Evolutionary conservation across 768 basidiomycete genomes (phyloP).

Genomic region (Fistulinella prunicolor): DNA sequence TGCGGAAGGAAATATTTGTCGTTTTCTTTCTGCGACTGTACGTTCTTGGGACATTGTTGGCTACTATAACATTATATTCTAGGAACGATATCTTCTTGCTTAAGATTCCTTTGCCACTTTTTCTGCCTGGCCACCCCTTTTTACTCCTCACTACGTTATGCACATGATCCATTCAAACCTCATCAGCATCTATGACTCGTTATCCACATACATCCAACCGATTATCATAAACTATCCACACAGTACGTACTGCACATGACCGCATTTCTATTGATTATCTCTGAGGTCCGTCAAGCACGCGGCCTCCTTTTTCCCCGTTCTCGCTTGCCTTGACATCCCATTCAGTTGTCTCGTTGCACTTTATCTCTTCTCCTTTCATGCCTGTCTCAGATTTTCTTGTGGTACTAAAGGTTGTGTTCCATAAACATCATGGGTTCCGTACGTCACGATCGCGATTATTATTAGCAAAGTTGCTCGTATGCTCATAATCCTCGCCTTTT

Average conservation of each 20-base stretch:
- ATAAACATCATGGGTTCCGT: conserved; percentile 9
- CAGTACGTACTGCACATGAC: conserved; percentile 31
- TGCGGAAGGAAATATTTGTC: conserved; percentile 7
- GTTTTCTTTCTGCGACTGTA: conserved; percentile 24
- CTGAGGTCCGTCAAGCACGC: conserved; percentile 7
- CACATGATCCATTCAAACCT: conserved; percentile 3
- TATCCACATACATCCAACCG: conserved; percentile 12
- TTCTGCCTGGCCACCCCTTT: conserved; percentile 15
- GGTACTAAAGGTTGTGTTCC: conserved; percentile 15
- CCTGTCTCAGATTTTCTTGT: conserved; percentile 10
- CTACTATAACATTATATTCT: conserved; percentile 35
- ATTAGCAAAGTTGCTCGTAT: conserved; percentile 21
- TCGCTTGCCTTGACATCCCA: neutral
- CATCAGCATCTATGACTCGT: conserved; percentile 28
- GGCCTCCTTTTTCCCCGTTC: neutral
- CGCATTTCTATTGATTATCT: conserved; percentile 28
- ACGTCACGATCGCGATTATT: conserved; percentile 19
- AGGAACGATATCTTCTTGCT: conserved; percentile 33
- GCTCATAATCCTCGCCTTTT: conserved; percentile 15
- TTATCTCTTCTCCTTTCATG: neutral
- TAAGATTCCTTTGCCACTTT: conserved; percentile 10
- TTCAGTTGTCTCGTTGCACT: conserved; percentile 2
- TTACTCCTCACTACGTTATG: conserved; percentile 4
- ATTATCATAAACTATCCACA: conserved; percentile 25
- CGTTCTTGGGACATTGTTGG: conserved; percentile 36